Conservation (phyloP, 2,329 filamentous ascomycete genomes). For the Xylariomycetidae sp. region DNA sequence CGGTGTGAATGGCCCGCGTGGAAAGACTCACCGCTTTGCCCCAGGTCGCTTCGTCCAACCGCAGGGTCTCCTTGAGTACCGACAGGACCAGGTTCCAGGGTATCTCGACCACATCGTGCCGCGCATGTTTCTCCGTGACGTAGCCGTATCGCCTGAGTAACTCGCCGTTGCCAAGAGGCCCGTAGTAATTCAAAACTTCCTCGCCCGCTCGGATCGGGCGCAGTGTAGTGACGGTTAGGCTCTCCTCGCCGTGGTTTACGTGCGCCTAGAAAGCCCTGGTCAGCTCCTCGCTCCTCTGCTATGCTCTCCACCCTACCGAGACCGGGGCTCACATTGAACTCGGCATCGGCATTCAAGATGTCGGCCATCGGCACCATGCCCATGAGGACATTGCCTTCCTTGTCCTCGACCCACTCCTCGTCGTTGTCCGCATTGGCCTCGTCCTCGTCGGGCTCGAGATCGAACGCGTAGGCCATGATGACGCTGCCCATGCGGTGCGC, state of each 20-base stretch:
- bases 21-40: constrained; percentile 34
- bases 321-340: constrained; percentile 62
- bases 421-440: constrained; percentile 53
- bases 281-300: neutral
- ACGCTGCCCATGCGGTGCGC: constrained; percentile 80
- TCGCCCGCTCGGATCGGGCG: constrained; percentile 62
- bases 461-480: constrained; percentile 92
- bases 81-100: constrained; percentile 53
- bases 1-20: neutral
- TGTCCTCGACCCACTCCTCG: constrained; percentile 61
- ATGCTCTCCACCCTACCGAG: too few relatives aligned
- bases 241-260: constrained; percentile 46
- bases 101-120: constrained; percentile 80
- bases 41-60: constrained; percentile 31
- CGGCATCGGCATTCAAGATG: constrained; percentile 80
- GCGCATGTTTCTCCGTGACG: constrained; percentile 68
- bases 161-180: constrained; percentile 75
- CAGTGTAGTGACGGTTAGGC: constrained; percentile 65
- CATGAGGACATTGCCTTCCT: constrained; percentile 53
- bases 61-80: constrained; percentile 34
- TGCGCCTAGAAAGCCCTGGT: constrained; percentile 37
- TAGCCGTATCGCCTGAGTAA: constrained; percentile 82
- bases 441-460: constrained; percentile 52
- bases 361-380: constrained; percentile 91
- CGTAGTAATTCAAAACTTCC: constrained; percentile 86